Conservation (phyloP, 495 filamentous ascomycete genomes). For the Chaetomium cochliodes region DNA sequence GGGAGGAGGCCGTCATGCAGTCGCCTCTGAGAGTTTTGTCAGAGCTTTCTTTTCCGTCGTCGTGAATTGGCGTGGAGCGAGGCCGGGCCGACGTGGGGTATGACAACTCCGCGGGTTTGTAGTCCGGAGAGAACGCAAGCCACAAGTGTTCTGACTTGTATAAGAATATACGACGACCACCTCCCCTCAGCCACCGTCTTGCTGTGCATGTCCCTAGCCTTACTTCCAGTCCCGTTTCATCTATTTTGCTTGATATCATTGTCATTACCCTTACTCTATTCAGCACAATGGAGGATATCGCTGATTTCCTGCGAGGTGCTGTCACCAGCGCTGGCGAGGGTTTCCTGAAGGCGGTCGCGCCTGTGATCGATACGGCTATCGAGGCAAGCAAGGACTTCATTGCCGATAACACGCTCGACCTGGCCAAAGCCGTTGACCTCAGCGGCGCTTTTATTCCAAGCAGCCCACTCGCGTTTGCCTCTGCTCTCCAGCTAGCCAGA, state of each 20-base stretch:
- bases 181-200: background rate
- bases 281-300: background rate
- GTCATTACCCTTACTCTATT: background rate
- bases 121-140: background rate
- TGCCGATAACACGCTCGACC: background rate
- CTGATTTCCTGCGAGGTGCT: background rate
- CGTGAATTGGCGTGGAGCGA: background rate
- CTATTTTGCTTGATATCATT: background rate
- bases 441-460: background rate
- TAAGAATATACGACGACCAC: background rate
- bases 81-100: too few species aligned
- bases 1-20: background rate
- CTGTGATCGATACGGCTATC: background rate
- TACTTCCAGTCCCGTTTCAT: background rate
- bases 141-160: background rate
- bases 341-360: background rate
- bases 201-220: background rate
- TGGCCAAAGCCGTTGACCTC: background rate
- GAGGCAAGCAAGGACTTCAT: background rate
- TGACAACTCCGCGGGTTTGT: background rate
- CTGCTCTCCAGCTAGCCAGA: background rate
- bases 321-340: background rate
- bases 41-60: background rate
- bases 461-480: slow-evolving; percentile 1
- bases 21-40: background rate